phyloP scores from a whole-genome alignment of 345 rosid species.

The Salix koriyanagi region DNA sequence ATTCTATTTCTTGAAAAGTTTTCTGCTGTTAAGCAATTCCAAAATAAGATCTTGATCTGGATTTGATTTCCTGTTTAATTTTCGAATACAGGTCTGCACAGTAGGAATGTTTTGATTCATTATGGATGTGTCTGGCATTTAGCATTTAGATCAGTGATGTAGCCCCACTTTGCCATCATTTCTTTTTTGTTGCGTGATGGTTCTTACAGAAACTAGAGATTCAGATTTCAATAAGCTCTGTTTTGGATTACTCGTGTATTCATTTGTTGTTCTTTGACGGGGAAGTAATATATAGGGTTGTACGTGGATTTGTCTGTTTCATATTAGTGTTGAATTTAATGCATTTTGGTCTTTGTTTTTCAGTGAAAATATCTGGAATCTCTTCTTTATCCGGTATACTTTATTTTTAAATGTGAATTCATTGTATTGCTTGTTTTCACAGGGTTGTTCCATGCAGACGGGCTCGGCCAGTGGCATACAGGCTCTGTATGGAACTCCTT shows the following conservation, averaged over 20 bases:
- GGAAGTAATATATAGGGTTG: neutral
- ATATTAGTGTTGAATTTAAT: neutral
- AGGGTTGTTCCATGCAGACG: constrained; percentile 78
- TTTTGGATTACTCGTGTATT: neutral
- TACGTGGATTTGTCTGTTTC: neutral
- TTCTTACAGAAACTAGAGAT: neutral
- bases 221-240: neutral
- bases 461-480: constrained; percentile 69
- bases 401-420: neutral
- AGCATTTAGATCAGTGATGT: neutral
- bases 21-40: neutral
- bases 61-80: neutral
- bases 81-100: no score
- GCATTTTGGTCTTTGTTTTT: neutral
- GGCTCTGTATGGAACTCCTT: constrained; percentile 85
- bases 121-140: neutral
- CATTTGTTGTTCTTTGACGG: neutral
- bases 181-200: neutral
- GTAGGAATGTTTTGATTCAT: neutral
- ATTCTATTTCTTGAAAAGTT: neutral
- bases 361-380: neutral
- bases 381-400: neutral
- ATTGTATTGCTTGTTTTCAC: constrained; percentile 10
- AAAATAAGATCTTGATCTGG: neutral
- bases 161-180: neutral